phyloP scores from a whole-genome alignment of 106 monocot genomes.

The Gastrodia elata region DNA sequence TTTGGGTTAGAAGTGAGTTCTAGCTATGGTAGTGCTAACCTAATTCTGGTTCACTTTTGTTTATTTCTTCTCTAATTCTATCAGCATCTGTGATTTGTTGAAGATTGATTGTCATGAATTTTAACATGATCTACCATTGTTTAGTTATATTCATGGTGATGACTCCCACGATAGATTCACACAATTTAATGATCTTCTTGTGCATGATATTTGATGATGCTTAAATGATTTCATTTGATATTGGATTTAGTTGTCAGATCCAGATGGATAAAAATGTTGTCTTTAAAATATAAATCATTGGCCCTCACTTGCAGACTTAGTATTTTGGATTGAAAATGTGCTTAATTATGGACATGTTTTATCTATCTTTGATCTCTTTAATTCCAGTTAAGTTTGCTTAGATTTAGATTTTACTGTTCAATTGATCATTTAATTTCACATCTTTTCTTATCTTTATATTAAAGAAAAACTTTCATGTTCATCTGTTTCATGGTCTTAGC shows the following conservation, averaged over 20 bases:
- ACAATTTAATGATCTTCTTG: background rate
- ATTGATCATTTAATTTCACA: background rate
- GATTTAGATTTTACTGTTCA: background rate
- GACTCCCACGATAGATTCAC: background rate
- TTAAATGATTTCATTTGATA: background rate
- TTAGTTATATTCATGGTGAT: background rate
- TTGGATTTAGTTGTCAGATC: background rate
- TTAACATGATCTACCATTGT: background rate
- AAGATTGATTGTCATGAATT: too few species aligned
- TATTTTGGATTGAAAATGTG: background rate
- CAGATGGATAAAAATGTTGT: background rate
- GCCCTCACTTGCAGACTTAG: background rate
- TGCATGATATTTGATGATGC: background rate
- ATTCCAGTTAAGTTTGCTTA: background rate
- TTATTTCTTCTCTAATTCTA: too few species aligned
- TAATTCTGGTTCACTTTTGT: too few species aligned
- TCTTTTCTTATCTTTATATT: background rate
- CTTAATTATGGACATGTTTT: background rate
- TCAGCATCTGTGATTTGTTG: too few species aligned
- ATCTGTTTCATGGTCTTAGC: constrained; percentile 38
- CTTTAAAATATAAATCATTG: background rate
- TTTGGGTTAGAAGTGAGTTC: too few species aligned
- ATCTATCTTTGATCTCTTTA: background rate
- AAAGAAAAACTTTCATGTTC: background rate
- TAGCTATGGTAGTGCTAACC: too few species aligned